phyloP scores from a whole-genome alignment of 345 rosid genomes.

The Hevea brasiliensis region DNA sequence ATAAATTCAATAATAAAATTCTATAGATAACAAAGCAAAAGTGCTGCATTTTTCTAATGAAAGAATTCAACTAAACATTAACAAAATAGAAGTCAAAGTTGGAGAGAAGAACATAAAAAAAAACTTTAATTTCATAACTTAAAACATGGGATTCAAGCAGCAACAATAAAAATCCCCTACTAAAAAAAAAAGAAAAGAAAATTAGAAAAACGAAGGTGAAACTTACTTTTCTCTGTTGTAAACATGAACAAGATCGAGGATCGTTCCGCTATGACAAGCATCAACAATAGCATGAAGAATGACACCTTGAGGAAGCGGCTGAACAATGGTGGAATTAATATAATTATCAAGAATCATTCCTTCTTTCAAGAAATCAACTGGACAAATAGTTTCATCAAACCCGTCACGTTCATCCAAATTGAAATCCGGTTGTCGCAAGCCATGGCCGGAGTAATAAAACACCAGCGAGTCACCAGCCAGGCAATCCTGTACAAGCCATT shows the following conservation, averaged over 20 bases:
- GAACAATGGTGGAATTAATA: slow-evolving; percentile 45
- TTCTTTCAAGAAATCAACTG: slow-evolving; percentile 42
- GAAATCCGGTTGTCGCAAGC: slow-evolving; percentile 45
- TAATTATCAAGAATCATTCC: slow-evolving; percentile 56
- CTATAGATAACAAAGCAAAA: too few species aligned
- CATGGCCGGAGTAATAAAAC: slow-evolving; percentile 69
- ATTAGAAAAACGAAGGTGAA: too few species aligned
- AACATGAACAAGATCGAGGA: slow-evolving; percentile 48
- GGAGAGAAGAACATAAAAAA: too few species aligned
- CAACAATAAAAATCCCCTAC: too few species aligned
- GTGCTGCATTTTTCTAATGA: too few species aligned
- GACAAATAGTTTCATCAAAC: slow-evolving; percentile 58
- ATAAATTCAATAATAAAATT: too few species aligned
- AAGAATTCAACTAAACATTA: too few species aligned
- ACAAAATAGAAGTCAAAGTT: too few species aligned
- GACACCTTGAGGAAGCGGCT: slow-evolving; percentile 45
- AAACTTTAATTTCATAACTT: too few species aligned
- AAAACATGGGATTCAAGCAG: too few species aligned
- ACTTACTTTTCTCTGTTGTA: slow-evolving; percentile 40
- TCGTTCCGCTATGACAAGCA: slow-evolving; percentile 71
- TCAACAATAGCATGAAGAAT: slow-evolving; percentile 64
- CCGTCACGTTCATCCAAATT: slow-evolving; percentile 54
- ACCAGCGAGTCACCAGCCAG: slow-evolving; percentile 44
- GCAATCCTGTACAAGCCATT: slow-evolving; percentile 54
- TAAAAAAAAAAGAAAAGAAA: too few species aligned